Evolutionary conservation across 2,329 filamentous ascomycete genomes (phyloP).

Genomic region (Penicillium sp.): DNA sequence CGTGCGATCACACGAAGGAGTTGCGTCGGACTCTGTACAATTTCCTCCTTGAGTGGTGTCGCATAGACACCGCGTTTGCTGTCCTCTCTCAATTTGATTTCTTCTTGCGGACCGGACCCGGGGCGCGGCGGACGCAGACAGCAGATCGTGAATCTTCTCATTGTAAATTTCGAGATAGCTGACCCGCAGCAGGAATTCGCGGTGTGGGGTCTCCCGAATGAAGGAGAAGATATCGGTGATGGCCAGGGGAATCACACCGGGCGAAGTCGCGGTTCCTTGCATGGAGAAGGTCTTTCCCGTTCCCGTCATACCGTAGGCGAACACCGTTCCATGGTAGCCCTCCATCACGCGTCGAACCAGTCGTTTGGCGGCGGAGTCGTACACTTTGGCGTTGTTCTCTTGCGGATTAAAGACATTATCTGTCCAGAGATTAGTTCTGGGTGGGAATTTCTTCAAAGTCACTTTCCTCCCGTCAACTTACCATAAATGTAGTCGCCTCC

Average conservation of each 20-base stretch:
- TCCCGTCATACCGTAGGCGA: conserved; percentile 98
- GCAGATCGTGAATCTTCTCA: conserved; percentile 90
- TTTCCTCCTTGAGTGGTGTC: conserved; percentile 94
- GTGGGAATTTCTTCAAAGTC: not conserved
- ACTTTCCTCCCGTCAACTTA: conserved; percentile 49
- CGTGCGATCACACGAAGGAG: conserved; percentile 90
- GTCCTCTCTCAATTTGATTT: conserved; percentile 96
- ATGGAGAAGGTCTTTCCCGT: conserved; percentile 99
- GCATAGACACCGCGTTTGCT: conserved; percentile 96
- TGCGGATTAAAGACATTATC: conserved; percentile 96
- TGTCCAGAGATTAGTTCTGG: conserved; percentile 39
- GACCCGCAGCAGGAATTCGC: conserved; percentile 91
- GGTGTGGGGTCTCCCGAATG: conserved; percentile 91
- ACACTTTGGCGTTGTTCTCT: conserved; percentile 92
- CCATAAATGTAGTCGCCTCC: conserved; percentile 91
- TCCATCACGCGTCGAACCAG: conserved; percentile 97
- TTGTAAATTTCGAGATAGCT: conserved; percentile 99
- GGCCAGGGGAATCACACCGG: conserved; percentile 92
- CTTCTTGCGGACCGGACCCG: conserved; percentile 69
- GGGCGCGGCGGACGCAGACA: conserved; percentile 70
- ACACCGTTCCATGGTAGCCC: conserved; percentile 96
- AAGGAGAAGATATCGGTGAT: conserved; percentile 99
- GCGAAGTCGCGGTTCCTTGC: conserved; percentile 94
- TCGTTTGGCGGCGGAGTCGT: conserved; percentile 90
- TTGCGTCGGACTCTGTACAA: conserved; percentile 96